Conservation (phyloP, 2,329 filamentous ascomycete genomes). For the Hypoxylon sp. region DNA sequence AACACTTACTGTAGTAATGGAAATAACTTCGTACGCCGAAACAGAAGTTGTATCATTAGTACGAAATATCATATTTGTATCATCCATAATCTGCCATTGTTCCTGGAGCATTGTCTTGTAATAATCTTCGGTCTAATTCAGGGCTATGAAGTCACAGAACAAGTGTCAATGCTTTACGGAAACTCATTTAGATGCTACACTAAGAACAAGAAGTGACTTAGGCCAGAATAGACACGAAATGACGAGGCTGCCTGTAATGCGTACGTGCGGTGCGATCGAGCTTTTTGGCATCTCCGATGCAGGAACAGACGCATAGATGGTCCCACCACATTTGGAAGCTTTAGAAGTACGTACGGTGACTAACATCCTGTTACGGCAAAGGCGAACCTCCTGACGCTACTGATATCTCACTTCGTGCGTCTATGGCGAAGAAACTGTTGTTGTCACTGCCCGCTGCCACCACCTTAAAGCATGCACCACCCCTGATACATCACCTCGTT, state of each 20-base stretch:
- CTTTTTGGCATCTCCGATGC: neutral
- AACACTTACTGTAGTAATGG: too few species aligned
- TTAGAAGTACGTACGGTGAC: neutral
- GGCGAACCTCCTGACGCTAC: neutral
- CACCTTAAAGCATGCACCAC: neutral
- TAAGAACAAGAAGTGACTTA: too few species aligned
- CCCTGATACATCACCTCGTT: neutral
- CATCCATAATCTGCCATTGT: neutral
- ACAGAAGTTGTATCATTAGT: too few species aligned
- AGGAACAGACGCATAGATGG: neutral
- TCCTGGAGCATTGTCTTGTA: neutral
- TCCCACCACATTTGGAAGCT: neutral
- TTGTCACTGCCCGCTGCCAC: too few species aligned
- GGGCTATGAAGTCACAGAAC: neutral
- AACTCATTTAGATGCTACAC: too few species aligned
- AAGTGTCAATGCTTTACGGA: neutral
- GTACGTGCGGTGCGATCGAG: neutral
- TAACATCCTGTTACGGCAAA: neutral
- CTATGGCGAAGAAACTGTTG: neutral
- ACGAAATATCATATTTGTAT: neutral
- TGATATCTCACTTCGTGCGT: neutral
- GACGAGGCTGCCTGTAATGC: too few species aligned
- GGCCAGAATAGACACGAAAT: too few species aligned
- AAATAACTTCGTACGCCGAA: too few species aligned
- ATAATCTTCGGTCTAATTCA: neutral